Percentiles rank a stretch among this genome's conserved stretches.
phyloP scores from a whole-genome alignment of 768 basidiomycete species.

The Antrodiella citrinella region DNA sequence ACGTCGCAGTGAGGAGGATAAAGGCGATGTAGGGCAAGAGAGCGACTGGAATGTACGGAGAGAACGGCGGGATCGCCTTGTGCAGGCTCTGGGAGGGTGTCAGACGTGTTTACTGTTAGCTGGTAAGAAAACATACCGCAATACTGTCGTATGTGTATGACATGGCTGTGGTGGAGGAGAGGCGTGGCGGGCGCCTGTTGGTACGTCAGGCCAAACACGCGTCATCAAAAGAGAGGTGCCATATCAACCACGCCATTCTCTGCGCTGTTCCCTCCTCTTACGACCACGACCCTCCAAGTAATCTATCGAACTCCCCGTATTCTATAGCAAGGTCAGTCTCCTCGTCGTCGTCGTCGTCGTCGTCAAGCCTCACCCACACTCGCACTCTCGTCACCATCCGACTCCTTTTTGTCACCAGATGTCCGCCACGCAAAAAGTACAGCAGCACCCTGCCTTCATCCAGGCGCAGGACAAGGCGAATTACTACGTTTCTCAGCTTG shows the following conservation, averaged over 20 bases:
- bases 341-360: no score
- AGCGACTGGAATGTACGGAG: slow-evolving; percentile 57
- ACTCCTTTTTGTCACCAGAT: slow-evolving; percentile 31
- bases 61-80: slow-evolving; percentile 58
- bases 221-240: slow-evolving; percentile 40
- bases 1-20: slow-evolving; percentile 63
- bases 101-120: slow-evolving; percentile 1
- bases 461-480: slow-evolving; percentile 79
- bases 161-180: neutral
- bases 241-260: slow-evolving; percentile 25
- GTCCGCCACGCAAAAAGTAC: slow-evolving; percentile 76
- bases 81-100: slow-evolving; percentile 44
- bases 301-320: neutral
- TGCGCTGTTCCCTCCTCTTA: slow-evolving; percentile 10
- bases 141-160: slow-evolving; percentile 36
- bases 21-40: slow-evolving; percentile 72
- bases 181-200: slow-evolving; percentile 19
- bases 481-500: slow-evolving; percentile 82
- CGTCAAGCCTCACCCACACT: no score
- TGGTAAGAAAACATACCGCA: slow-evolving; percentile 32
- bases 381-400: neutral
- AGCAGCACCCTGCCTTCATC: slow-evolving; percentile 80
- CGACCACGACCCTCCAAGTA: slow-evolving; percentile 11
- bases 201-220: slow-evolving; percentile 50
- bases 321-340: neutral